phyloP scores from a whole-genome alignment of 2,329 filamentous ascomycete species.

The Aspergillus fumigatiaffinis region DNA sequence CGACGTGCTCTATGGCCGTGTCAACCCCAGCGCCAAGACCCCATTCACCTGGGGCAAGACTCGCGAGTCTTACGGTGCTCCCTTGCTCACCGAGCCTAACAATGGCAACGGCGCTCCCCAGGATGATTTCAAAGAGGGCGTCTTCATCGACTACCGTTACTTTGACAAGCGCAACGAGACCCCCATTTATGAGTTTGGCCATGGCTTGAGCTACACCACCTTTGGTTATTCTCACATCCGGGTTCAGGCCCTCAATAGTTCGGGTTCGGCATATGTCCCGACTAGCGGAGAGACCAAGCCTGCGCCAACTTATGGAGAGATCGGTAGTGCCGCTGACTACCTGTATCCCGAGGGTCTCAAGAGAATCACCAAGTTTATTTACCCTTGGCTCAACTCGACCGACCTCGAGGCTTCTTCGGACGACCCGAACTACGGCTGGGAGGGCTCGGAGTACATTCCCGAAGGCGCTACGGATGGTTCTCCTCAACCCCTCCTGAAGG shows the following conservation, averaged over 20 bases:
- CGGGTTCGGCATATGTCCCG: slow-evolving; percentile 49
- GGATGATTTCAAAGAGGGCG: slow-evolving; percentile 57
- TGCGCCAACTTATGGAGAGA: slow-evolving; percentile 51
- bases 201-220: slow-evolving; percentile 60
- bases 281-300: slow-evolving; percentile 50
- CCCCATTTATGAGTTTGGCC: slow-evolving; percentile 61
- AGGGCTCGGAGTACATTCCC: slow-evolving; percentile 49
- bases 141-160: slow-evolving; percentile 54
- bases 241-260: slow-evolving; percentile 42
- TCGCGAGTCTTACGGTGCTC: slow-evolving; percentile 52
- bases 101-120: slow-evolving; percentile 55
- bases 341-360: slow-evolving; percentile 53
- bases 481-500: slow-evolving; percentile 54
- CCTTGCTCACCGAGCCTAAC: slow-evolving; percentile 56
- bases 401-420: slow-evolving; percentile 49
- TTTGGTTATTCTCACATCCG: slow-evolving; percentile 58
- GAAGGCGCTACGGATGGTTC: slow-evolving; percentile 49
- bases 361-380: slow-evolving; percentile 55
- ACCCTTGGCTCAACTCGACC: slow-evolving; percentile 61
- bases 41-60: slow-evolving; percentile 58
- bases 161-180: slow-evolving; percentile 55
- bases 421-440: slow-evolving; percentile 53
- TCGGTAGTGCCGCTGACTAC: slow-evolving; percentile 49
- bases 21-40: slow-evolving; percentile 60
- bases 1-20: slow-evolving; percentile 67